These are phyloP conservation scores for Trichoderma reesei DNA, from an alignment of 495 filamentous ascomycete species.

Conservation along the genomic window DNA sequence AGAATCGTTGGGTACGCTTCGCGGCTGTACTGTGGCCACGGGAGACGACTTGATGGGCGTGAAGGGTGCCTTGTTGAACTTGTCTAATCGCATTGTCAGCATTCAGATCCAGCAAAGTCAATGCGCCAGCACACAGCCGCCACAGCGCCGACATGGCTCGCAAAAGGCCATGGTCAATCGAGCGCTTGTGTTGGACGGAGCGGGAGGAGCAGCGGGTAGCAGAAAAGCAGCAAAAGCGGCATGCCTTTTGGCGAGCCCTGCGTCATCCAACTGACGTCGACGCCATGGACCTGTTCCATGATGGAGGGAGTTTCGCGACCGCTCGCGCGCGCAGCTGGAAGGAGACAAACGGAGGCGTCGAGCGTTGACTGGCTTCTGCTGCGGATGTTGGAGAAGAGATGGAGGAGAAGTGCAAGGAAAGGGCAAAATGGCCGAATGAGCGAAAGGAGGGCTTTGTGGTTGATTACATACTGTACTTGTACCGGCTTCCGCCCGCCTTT, in stretches of 20 bases:
- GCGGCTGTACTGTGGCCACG: neutral
- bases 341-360: neutral
- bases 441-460: constrained; percentile 6
- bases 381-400: neutral
- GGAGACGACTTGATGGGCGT: neutral
- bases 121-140: neutral
- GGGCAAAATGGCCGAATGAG: too few species aligned
- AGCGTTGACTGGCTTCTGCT: neutral
- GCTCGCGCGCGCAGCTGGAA: neutral
- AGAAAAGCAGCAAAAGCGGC: too few species aligned
- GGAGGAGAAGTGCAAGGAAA: neutral
- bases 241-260: constrained; percentile 41
- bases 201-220: neutral
- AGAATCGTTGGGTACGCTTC: neutral
- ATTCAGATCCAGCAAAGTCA: neutral
- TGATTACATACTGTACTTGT: too few species aligned
- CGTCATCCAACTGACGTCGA: constrained; percentile 62
- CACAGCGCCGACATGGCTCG: neutral
- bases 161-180: neutral
- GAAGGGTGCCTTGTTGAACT: neutral
- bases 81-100: neutral
- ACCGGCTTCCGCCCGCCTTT: neutral
- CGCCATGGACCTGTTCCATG: constrained; percentile 55
- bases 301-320: constrained; percentile 5
- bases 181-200: too few species aligned